Base-by-base conservation (phyloP, 805 yeast species). In the Candida michaelii region DNA sequence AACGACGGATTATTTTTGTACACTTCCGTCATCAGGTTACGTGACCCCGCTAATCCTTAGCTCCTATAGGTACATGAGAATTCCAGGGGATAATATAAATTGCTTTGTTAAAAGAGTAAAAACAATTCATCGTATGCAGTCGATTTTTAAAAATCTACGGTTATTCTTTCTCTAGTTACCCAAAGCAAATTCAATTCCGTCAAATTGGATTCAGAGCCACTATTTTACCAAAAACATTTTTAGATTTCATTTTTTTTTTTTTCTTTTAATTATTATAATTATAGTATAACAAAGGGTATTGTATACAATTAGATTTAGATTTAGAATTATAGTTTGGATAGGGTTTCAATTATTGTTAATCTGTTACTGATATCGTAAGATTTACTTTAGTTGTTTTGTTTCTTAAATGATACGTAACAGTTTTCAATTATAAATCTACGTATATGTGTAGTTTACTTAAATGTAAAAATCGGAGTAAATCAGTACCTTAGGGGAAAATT, bases 71-170 rank as follows among this genome's bases (percentile, higher is more conserved):
- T 34, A 34, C 37, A 34, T 34, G 37, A 23, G 37, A 34, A 34
- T 34, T 34, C 37, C 37, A 34, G 37, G 37, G 37, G 37, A 34
- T 34, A 23, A 34, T 15, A 23, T 4, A 14, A 3, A 24, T 23
- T 34, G 30, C 37, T 23, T 34, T 34, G 37, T 34, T 34, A 23
- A 4, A 9, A 13, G 29, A 15, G 37, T 3, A 23, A 24, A 23
- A 13, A 34, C 37, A 34, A 34, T 34, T 23, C 37, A 34, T 34
- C 37, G 37, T 34, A 34, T 23, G 37, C 37, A 24, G 27, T 34
- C n/a, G 37, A 23, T 18, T 13, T 34, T 34, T 34, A 13, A 23
- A 34, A 34, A 9, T n/a, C 29, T 23, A 13, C 37, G 27, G 30
- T 10, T 14, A 34, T 21, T 23, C 27, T 34, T 34, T 5, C 37